Evolutionary conservation across 495 filamentous ascomycete species (phyloP).

Genomic region (Cryomyces minteri): DNA sequence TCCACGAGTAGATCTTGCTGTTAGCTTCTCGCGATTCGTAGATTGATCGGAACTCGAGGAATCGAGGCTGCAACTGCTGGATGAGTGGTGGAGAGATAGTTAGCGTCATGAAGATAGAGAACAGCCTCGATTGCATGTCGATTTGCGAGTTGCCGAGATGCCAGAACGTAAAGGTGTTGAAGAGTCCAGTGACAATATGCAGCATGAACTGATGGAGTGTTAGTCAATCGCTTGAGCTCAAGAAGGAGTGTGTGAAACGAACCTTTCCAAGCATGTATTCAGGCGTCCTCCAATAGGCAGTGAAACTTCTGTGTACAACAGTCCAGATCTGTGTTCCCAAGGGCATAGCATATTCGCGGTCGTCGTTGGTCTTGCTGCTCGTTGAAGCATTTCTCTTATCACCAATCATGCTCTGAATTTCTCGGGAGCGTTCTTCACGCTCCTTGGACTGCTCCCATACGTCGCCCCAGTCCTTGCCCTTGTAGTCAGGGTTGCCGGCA

Average conservation of each 20-base stretch:
- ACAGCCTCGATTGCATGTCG: constrained; percentile 46
- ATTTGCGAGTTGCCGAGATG: constrained; percentile 34
- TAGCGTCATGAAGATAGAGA: constrained; percentile 55
- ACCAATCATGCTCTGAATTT: constrained; percentile 12
- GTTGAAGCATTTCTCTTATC: constrained; percentile 3
- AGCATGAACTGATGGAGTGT: constrained; percentile 25
- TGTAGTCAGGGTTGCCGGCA: constrained; percentile 41
- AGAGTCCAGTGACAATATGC: constrained; percentile 44
- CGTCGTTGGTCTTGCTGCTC: constrained; percentile 4
- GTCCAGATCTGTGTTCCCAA: constrained; percentile 17
- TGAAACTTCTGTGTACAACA: constrained; percentile 11
- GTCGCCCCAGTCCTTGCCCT: constrained; percentile 42
- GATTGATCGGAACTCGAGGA: constrained; percentile 42
- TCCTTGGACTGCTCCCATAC: constrained; percentile 35
- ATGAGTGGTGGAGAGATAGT: constrained; percentile 44
- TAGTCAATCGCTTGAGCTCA: no score
- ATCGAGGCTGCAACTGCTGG: constrained; percentile 50
- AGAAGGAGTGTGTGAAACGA: no score
- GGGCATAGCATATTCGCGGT: constrained; percentile 29
- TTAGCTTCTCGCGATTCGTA: constrained; percentile 54
- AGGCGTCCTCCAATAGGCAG: constrained; percentile 13
- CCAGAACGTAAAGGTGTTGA: constrained; percentile 48
- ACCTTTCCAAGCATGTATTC: constrained; percentile 7
- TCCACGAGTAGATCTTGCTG: constrained; percentile 55
- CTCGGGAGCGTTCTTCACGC: constrained; percentile 8